Conservation (phyloP, 2,329 filamentous ascomycete species). For the Stachybotrys chartarum region DNA sequence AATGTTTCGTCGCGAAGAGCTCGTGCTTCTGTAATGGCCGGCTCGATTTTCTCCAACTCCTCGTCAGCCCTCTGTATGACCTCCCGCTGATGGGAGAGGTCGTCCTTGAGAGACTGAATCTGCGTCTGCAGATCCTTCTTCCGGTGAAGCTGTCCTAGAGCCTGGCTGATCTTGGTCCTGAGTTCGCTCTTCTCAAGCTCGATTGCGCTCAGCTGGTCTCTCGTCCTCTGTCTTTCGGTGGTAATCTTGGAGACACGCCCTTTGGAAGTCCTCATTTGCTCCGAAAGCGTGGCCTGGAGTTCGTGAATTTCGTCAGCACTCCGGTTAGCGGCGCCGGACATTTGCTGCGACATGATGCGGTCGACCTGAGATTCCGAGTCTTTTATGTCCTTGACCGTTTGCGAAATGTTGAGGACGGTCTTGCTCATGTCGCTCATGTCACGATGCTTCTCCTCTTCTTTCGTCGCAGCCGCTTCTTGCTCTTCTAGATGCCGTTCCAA, state of each 20-base stretch:
- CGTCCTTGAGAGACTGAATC: conserved; percentile 65
- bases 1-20: conserved; percentile 71
- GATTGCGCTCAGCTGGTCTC: conserved; percentile 58
- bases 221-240: conserved; percentile 63
- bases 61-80: conserved; percentile 61
- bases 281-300: conserved; percentile 58
- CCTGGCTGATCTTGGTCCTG: conserved; percentile 62
- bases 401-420: conserved; percentile 68
- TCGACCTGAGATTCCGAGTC: conserved; percentile 68
- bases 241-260: conserved; percentile 57
- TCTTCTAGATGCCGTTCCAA: conserved; percentile 58
- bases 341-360: conserved; percentile 68
- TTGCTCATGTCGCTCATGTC: conserved; percentile 72
- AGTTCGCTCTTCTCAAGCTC: conserved; percentile 75
- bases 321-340: conserved; percentile 55
- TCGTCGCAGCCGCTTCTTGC: conserved; percentile 58
- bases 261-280: conserved; percentile 60
- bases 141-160: conserved; percentile 71
- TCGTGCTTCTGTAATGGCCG: conserved; percentile 69
- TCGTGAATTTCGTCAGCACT: conserved; percentile 81
- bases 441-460: conserved; percentile 57
- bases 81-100: conserved; percentile 62
- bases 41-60: conserved; percentile 67
- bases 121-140: conserved; percentile 65
- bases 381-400: conserved; percentile 64